phyloP scores from a whole-genome alignment of 805 yeast species.

The Barnettozyma salicaria region DNA sequence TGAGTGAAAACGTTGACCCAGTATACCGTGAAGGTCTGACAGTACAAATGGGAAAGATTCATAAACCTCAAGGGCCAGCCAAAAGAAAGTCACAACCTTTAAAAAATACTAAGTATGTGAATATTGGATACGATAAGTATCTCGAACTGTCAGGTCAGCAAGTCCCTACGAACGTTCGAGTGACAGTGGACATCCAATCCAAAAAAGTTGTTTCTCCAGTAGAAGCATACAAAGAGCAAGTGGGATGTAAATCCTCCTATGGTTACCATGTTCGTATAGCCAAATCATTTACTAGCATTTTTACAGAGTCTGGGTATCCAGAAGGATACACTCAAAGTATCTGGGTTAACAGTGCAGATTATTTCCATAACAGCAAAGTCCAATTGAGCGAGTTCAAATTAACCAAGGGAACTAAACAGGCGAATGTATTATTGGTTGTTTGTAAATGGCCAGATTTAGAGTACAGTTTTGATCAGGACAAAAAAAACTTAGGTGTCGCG shows the following conservation, averaged over 20 bases:
- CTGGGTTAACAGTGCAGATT: conserved; percentile 64
- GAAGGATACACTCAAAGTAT: conserved; percentile 67
- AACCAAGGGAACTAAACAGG: conserved; percentile 20
- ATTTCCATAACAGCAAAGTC: conserved; percentile 33
- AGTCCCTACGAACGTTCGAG: conserved; percentile 74
- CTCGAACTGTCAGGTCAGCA: conserved; percentile 53
- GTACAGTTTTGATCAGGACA: conserved; percentile 46
- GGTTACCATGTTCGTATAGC: conserved; percentile 76
- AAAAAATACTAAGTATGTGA: conserved; percentile 63
- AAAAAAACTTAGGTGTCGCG: conserved; percentile 43
- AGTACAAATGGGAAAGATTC: conserved; percentile 35
- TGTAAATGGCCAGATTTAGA: conserved; percentile 58
- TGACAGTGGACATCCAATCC: conserved; percentile 64
- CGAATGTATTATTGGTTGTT: conserved; percentile 45
- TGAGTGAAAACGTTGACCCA: conserved; percentile 38
- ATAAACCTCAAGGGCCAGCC: conserved; percentile 19
- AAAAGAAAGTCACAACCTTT: conserved; percentile 46
- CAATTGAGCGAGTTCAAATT: conserved; percentile 19
- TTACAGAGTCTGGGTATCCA: conserved; percentile 60
- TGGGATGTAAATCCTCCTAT: conserved; percentile 54
- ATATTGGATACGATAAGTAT: conserved; percentile 59
- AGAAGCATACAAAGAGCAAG: conserved; percentile 57
- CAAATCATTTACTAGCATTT: conserved; percentile 51
- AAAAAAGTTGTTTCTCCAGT: conserved; percentile 62
- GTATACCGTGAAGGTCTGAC: conserved; percentile 59